Percentiles rank a stretch among this genome's conserved stretches.
phyloP scores from a whole-genome alignment of 257 asterid species.

The Datura wrightii region DNA sequence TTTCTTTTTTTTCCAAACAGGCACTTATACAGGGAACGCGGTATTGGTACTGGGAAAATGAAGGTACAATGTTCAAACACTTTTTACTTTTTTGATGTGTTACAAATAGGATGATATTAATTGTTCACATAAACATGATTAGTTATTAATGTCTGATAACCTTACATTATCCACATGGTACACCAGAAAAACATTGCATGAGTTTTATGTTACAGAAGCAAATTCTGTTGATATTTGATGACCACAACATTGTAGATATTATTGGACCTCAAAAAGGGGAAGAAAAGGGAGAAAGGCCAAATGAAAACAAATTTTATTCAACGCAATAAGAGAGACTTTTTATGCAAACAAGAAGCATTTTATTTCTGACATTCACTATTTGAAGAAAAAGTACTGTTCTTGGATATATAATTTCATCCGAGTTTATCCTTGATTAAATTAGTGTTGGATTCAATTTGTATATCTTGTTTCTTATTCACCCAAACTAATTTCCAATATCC shows the following conservation, averaged over 20 bases:
- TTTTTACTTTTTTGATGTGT: slow-evolving; percentile 27
- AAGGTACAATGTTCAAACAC: slow-evolving; percentile 63
- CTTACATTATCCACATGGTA: neutral
- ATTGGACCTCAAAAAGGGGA: neutral
- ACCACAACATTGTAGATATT: neutral
- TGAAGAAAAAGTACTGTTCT: no score
- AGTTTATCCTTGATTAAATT: neutral
- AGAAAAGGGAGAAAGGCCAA: slow-evolving; percentile 19
- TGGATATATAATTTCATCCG: neutral
- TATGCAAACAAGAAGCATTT: neutral
- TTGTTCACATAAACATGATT: slow-evolving; percentile 21
- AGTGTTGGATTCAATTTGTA: neutral
- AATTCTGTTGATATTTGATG: slow-evolving; percentile 9
- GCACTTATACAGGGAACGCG: slow-evolving; percentile 99
- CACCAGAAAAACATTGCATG: slow-evolving; percentile 1
- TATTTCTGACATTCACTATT: no score
- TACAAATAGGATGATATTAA: neutral
- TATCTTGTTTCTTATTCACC: no score
- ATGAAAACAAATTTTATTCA: neutral
- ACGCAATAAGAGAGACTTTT: neutral
- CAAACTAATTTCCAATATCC: no score
- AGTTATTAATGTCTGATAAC: neutral
- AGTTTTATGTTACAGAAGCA: neutral
- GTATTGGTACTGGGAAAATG: slow-evolving; percentile 97
- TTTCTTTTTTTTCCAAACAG: slow-evolving; percentile 47